Evolutionary conservation across 1,139 yeast species (phyloP).

Genomic region (Taiozyma sp.): DNA sequence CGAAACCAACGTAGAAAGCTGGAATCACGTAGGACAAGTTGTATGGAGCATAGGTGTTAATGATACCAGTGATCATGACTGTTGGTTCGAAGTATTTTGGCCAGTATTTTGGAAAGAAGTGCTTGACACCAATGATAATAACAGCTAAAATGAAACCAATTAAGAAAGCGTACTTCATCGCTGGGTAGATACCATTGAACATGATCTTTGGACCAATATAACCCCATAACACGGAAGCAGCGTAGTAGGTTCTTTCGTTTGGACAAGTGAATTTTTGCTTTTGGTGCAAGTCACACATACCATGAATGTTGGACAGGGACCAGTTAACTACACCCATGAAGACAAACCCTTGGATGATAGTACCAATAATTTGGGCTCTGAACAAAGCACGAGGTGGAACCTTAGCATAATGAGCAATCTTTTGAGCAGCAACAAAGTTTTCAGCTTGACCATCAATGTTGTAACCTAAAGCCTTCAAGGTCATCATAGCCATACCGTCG

Average conservation of each 20-base stretch:
- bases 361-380: conserved; percentile 50
- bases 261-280: conserved; percentile 41
- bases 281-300: conserved; percentile 43
- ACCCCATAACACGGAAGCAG: conserved; percentile 57
- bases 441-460: conserved; percentile 63
- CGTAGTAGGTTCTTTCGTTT: conserved; percentile 40
- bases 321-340: conserved; percentile 51
- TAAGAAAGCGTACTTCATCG: conserved; percentile 46
- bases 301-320: conserved; percentile 42
- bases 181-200: conserved; percentile 46
- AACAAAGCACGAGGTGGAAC: conserved; percentile 60
- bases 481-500: conserved; percentile 55
- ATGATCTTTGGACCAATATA: conserved; percentile 63
- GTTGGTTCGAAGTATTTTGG: conserved; percentile 42
- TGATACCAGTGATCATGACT: conserved; percentile 43
- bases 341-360: conserved; percentile 41
- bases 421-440: conserved; percentile 49
- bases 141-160: conserved; percentile 46
- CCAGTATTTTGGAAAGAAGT: conserved; percentile 30
- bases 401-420: conserved; percentile 56
- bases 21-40: conserved; percentile 51
- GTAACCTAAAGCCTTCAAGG: conserved; percentile 54
- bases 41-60: conserved; percentile 42
- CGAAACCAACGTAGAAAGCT: conserved; percentile 42
- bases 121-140: conserved; percentile 38